Base-by-base conservation (phyloP, 306 rosid genomes). In the Vachellia pachyceras region DNA sequence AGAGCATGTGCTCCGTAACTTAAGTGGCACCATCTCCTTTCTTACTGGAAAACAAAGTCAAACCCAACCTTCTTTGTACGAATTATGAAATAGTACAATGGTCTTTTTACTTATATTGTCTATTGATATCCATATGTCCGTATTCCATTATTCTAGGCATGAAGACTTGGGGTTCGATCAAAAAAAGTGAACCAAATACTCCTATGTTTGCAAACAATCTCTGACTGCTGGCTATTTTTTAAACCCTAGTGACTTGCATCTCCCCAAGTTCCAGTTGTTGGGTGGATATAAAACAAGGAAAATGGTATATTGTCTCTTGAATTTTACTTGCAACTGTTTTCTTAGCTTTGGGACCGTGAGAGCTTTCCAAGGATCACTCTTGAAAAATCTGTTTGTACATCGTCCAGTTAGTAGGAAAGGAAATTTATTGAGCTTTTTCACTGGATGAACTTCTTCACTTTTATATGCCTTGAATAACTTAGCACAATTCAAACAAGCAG, bases 281-380 rank as follows among this genome's bases (percentile, higher is more conserved):
- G n/a, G n/a, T n/a, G n/a, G 76, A 71, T 45, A 45, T 25, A 12
- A 46, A 25, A 39, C 76, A 72, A 29, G 76, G 37, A 33, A 14
- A 47, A 47, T 72, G 20, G 33, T 68, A 69, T 72, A 46, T 46
- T 46, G 44, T 39, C 25, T 29, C 76, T 46, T 47, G 42, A 33
- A 29, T 40, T 46, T 33, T 35, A 7, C 63, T 46, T 72, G 61
- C 64, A 17, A 58, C 10, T 47, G 61, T 72, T 72, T 29, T 72
- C 44, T 23, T 72, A 46, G 42, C 17, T 8, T 46, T 20, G 42
- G 15, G 45, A 35, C 29, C 36, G 18, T 33, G 60, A 35, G 29
- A 46, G 12, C 60, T 46, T 72, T 14, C 41, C 45, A 72, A 50
- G 45, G 77, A 72, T 72, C 64, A 35, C 23, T 72, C 25, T 8